Evolutionary conservation across 177 flowering plant genomes (phyloP).

Genomic region (Vitis hybrid): DNA sequence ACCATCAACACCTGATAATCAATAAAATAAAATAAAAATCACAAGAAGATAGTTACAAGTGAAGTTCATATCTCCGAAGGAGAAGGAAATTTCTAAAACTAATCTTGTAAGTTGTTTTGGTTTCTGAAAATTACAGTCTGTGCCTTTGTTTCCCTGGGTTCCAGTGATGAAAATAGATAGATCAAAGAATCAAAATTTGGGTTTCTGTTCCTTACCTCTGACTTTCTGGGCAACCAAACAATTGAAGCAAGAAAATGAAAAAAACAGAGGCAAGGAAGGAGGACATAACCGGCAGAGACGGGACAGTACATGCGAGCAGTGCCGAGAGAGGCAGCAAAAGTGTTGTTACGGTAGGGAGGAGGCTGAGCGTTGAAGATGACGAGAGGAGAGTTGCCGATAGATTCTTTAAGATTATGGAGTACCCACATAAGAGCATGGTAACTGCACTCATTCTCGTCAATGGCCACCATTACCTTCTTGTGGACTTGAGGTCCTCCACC

Average conservation of each 20-base stretch:
- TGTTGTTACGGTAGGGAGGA: slow-evolving; percentile 1
- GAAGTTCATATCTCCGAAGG: too few species aligned
- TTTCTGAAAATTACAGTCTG: too few species aligned
- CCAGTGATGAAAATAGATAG: too few species aligned
- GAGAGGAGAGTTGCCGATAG: slow-evolving; percentile 9
- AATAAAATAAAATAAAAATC: too few species aligned
- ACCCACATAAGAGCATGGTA: slow-evolving; percentile 36
- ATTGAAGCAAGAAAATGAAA: background rate
- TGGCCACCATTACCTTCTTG: slow-evolving; percentile 38
- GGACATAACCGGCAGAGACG: slow-evolving; percentile 11
- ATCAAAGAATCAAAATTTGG: too few species aligned
- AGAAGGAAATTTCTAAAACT: too few species aligned
- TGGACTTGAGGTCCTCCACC: background rate
- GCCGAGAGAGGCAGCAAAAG: slow-evolving; percentile 18
- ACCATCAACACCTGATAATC: too few species aligned
- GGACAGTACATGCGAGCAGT: slow-evolving; percentile 23
- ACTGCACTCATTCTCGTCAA: slow-evolving; percentile 37
- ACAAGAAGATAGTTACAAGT: too few species aligned
- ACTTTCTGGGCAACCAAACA: too few species aligned
- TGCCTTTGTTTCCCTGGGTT: too few species aligned
- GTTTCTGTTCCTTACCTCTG: too few species aligned
- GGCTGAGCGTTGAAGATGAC: slow-evolving; percentile 28
- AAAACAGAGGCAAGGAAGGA: background rate
- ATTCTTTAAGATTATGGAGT: slow-evolving; percentile 32
- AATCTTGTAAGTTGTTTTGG: too few species aligned